A percentile compares a stretch with the other conserved stretches of the same genome.
These are phyloP conservation scores for Aspergillus diversus DNA, from an alignment of 495 filamentous ascomycete species.

Conservation along the genomic window DNA sequence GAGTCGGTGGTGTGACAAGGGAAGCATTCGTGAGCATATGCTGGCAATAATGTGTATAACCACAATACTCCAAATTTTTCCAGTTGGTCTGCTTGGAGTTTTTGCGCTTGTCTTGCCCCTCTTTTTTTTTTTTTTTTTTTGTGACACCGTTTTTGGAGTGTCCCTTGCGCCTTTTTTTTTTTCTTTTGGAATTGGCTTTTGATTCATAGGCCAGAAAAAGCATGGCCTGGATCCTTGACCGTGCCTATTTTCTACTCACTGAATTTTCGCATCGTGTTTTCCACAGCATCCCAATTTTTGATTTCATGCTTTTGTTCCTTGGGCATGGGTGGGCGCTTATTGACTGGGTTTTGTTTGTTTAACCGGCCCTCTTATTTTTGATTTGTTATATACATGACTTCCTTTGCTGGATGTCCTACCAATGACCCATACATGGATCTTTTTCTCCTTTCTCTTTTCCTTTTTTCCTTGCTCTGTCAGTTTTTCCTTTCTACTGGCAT, in stretches of 20 bases:
- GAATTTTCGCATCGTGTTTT: constrained; percentile 19
- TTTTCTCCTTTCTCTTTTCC: constrained; percentile 7
- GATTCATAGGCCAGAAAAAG: background rate
- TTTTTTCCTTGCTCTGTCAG: background rate
- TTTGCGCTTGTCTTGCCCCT: constrained; percentile 7
- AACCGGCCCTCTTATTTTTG: background rate
- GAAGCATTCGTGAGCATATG: constrained; percentile 91
- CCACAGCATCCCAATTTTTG: background rate
- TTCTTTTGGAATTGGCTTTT: constrained; percentile 19
- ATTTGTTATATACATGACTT: constrained; percentile 8
- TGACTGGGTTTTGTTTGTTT: constrained; percentile 18
- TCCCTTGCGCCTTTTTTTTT: constrained; percentile 16
- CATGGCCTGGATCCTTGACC: background rate
- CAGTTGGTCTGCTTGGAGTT: constrained; percentile 1
- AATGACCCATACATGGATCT: background rate
- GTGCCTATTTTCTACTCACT: constrained; percentile 17
- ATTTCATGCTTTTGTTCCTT: constrained; percentile 5
- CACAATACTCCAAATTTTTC: constrained; percentile 1
- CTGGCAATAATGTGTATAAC: constrained; percentile 45
- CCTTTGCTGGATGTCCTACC: background rate
- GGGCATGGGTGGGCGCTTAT: constrained; percentile 22
- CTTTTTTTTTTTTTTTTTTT: constrained; percentile 5
- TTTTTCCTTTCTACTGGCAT: constrained; percentile 5
- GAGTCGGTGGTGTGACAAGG: constrained; percentile 82
- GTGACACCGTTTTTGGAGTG: background rate